Conservation (phyloP, 1,284 basidiomycete genomes). For the Fistulina hepatica region DNA sequence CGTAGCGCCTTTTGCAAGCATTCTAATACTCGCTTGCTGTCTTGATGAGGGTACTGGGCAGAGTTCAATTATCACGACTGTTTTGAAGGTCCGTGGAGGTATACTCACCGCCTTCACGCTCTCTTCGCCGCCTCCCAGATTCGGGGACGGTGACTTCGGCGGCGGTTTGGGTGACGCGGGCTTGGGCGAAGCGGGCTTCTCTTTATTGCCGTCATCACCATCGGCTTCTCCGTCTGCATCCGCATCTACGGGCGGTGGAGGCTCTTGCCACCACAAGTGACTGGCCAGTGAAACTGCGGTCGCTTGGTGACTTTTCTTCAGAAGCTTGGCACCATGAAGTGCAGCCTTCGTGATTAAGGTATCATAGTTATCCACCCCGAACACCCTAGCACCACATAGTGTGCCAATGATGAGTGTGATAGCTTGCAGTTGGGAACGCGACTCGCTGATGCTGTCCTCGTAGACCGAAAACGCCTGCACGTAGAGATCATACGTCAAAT, state of each 20-base stretch:
- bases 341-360: constrained; percentile 94
- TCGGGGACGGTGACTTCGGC: too few relatives aligned
- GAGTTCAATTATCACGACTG: constrained; percentile 4
- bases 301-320: constrained; percentile 96
- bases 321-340: constrained; percentile 81
- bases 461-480: constrained; percentile 94
- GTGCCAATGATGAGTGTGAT: constrained; percentile 88
- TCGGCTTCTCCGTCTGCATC: constrained; percentile 27
- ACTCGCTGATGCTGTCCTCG: constrained; percentile 91
- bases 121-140: constrained; percentile 35
- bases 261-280: constrained; percentile 94
- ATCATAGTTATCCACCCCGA: constrained; percentile 87
- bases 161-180: too few relatives aligned
- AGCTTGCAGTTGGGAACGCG: constrained; percentile 83
- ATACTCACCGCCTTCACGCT: constrained; percentile 47
- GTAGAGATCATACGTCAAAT: constrained; percentile 90
- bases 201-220: constrained; percentile 24
- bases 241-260: constrained; percentile 25
- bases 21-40: constrained; percentile 91
- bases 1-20: constrained; percentile 90
- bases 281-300: constrained; percentile 89
- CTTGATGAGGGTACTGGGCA: constrained; percentile 71
- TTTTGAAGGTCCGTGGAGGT: neutral
- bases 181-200: constrained; percentile 14
- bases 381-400: constrained; percentile 74